Conservation (phyloP, 176 grass and related monocot species). For the Coix lacrymajobi region DNA sequence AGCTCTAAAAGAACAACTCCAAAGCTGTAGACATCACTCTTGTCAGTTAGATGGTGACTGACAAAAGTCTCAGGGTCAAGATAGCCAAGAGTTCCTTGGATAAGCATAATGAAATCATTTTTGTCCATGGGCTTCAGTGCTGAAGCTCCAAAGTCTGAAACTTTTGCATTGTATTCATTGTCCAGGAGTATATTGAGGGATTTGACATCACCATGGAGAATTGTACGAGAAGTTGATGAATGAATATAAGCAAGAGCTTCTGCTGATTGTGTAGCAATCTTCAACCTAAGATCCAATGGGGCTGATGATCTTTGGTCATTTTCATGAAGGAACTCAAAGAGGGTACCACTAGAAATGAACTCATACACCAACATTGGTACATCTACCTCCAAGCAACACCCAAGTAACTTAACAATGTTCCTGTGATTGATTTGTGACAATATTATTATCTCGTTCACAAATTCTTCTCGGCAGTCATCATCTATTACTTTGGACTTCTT, state of each 20-base stretch:
- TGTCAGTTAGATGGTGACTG: conserved; percentile 42
- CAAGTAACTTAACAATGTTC: conserved; percentile 38
- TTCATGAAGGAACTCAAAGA: conserved; percentile 44
- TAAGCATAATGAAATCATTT: conserved; percentile 54
- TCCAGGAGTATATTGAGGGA: conserved; percentile 47
- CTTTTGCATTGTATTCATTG: conserved; percentile 34
- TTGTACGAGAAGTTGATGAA: conserved; percentile 32
- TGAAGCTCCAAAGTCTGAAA: conserved; percentile 62
- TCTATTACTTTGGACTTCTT: conserved; percentile 40
- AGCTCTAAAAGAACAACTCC: conserved; percentile 63
- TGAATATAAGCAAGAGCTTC: conserved; percentile 42
- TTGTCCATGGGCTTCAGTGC: conserved; percentile 40
- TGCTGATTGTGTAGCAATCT: conserved; percentile 31
- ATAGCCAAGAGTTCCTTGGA: conserved; percentile 23
- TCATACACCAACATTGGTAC: conserved; percentile 42
- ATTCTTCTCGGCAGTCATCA: conserved; percentile 33
- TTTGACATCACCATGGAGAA: conserved; percentile 50
- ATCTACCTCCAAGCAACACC: conserved; percentile 45
- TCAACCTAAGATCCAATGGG: conserved; percentile 32
- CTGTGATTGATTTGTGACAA: conserved; percentile 54
- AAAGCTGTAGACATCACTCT: conserved; percentile 77
- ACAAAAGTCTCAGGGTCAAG: not conserved
- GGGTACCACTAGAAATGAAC: conserved; percentile 36
- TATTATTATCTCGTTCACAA: conserved; percentile 57
- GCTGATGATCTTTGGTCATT: not conserved